Evolutionary conservation across 192 early-diverging fungal species (phyloP).

Genomic region (Spinellus fusiger): DNA sequence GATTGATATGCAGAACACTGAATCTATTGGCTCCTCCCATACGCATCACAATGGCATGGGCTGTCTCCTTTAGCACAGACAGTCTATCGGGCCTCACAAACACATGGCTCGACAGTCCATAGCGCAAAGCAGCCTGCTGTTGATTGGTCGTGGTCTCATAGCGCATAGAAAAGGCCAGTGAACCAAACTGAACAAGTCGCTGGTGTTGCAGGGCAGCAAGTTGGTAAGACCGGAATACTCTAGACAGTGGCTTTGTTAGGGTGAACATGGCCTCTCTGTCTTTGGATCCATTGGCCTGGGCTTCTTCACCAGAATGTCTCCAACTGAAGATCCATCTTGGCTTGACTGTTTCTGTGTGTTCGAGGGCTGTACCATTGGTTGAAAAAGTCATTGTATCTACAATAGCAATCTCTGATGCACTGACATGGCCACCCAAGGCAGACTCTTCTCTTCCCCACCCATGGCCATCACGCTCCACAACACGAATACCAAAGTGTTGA

Average conservation of each 20-base stretch:
- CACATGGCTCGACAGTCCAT: neutral
- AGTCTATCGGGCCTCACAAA: constrained; percentile 8
- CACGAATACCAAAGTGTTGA: constrained; percentile 5
- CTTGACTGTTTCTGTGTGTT: neutral
- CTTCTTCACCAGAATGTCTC: neutral
- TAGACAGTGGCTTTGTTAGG: neutral
- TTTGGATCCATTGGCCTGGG: neutral
- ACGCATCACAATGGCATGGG: neutral
- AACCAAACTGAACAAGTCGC: constrained; percentile 14
- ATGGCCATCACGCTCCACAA: constrained; percentile 15
- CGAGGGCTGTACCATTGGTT: constrained; percentile 8
- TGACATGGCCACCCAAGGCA: neutral
- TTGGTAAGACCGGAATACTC: neutral
- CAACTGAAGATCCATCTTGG: neutral
- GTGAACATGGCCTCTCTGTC: neutral
- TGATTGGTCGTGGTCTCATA: neutral
- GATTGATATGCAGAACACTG: constrained; percentile 9
- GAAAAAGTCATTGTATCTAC: constrained; percentile 8
- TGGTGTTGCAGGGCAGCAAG: neutral
- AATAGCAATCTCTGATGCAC: neutral
- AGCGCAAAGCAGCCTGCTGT: neutral
- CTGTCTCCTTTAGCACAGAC: neutral
- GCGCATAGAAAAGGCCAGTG: neutral
- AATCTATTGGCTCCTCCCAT: constrained; percentile 8
- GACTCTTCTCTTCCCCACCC: constrained; percentile 3